Evolutionary conservation across 139 green algal genomes (phyloP).

Genomic region (Chlamydomonas schloesseri): DNA sequence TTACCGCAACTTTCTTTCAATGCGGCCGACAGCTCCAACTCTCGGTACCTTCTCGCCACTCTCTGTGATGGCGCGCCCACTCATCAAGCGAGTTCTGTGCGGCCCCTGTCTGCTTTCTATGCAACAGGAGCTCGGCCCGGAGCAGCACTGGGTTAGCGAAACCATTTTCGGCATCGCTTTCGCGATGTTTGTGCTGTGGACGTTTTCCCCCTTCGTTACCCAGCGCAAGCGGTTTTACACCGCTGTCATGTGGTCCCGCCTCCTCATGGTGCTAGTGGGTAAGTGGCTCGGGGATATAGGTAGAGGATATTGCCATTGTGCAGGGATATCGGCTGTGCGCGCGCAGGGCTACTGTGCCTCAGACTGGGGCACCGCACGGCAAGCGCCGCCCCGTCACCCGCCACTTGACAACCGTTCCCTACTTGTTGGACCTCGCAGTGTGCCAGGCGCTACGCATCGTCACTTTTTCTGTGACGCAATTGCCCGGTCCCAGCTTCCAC

Average conservation of each 20-base stretch:
- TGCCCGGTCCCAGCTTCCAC: constrained; percentile 91
- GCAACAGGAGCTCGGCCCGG: constrained; percentile 76
- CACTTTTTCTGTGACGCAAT: constrained; percentile 88
- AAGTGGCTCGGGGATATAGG: too few species aligned
- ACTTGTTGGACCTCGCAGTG: constrained; percentile 46
- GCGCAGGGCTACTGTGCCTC: too few species aligned
- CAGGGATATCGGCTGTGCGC: too few species aligned
- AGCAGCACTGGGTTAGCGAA: constrained; percentile 89
- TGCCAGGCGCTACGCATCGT: constrained; percentile 92
- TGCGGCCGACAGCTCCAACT: too few species aligned
- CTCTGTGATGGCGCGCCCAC: not conserved
- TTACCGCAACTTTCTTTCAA: too few species aligned
- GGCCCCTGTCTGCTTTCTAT: not conserved
- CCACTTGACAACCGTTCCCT: too few species aligned
- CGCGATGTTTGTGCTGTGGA: constrained; percentile 85
- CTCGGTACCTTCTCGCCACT: too few species aligned
- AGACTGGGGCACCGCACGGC: too few species aligned
- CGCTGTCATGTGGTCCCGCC: constrained; percentile 80
- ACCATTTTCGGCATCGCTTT: constrained; percentile 83
- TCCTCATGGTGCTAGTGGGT: constrained; percentile 82
- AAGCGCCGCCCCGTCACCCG: too few species aligned
- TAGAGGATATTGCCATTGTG: too few species aligned
- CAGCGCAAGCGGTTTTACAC: constrained; percentile 92
- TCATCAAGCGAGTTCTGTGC: too few species aligned
- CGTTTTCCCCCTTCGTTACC: constrained; percentile 88